Conservation (phyloP, 2,329 filamentous ascomycete species). For the Whalleya microplaca region DNA sequence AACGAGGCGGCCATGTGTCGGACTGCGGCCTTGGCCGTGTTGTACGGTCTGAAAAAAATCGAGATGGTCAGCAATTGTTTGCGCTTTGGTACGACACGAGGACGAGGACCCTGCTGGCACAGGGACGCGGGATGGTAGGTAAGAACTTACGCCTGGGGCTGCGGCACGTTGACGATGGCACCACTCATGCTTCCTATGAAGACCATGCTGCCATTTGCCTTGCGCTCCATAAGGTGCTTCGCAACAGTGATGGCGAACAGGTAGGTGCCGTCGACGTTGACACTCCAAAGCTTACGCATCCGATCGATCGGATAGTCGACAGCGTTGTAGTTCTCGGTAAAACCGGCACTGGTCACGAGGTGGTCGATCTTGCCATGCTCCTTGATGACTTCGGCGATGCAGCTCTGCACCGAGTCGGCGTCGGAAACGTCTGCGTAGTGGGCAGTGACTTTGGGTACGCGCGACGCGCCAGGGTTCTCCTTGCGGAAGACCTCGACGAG, state of each 20-base stretch:
- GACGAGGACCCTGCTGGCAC: not conserved
- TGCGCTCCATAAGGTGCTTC: slow-evolving; percentile 83
- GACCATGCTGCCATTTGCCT: slow-evolving; percentile 81
- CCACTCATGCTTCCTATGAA: slow-evolving; percentile 97
- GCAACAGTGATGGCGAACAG: slow-evolving; percentile 84
- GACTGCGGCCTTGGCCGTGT: slow-evolving; percentile 89
- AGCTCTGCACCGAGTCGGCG: slow-evolving; percentile 74
- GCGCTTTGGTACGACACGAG: slow-evolving; percentile 3
- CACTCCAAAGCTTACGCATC: slow-evolving; percentile 90
- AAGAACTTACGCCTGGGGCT: slow-evolving; percentile 73
- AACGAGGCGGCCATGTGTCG: slow-evolving; percentile 85
- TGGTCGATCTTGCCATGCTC: slow-evolving; percentile 85
- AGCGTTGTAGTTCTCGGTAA: slow-evolving; percentile 94
- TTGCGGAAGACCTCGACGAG: slow-evolving; percentile 76
- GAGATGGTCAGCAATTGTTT: slow-evolving; percentile 16
- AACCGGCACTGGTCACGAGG: slow-evolving; percentile 93
- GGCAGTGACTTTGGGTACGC: slow-evolving; percentile 80
- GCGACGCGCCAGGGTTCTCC: slow-evolving; percentile 76
- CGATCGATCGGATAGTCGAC: slow-evolving; percentile 89
- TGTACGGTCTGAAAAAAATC: slow-evolving; percentile 67
- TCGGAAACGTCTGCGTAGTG: slow-evolving; percentile 89
- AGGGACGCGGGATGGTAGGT: not conserved
- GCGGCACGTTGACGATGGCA: slow-evolving; percentile 90
- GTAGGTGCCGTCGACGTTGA: slow-evolving; percentile 93
- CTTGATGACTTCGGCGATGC: slow-evolving; percentile 70